Percentiles rank a stretch among this genome's conserved stretches.
These are phyloP conservation scores for Mikania micrantha DNA, from an alignment of 129 eudicot genomes.

Conservation along the genomic window DNA sequence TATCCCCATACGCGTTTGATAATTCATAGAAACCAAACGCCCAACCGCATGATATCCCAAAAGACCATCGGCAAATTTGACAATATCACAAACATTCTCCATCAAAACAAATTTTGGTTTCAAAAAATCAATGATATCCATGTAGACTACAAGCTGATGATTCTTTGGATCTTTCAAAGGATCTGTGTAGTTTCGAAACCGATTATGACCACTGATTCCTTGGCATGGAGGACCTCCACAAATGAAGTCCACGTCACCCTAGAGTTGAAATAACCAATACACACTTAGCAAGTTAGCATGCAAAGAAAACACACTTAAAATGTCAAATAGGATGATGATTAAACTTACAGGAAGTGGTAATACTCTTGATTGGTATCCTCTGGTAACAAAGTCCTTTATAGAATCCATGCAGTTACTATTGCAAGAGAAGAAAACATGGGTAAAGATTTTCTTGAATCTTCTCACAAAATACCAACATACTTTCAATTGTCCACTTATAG, in stretches of 20 bases:
- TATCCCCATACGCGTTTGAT: slow-evolving; percentile 66
- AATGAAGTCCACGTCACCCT: slow-evolving; percentile 71
- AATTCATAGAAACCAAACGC: slow-evolving; percentile 55
- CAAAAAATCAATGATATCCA: slow-evolving; percentile 55
- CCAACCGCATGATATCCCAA: slow-evolving; percentile 51
- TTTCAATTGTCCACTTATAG: not conserved
- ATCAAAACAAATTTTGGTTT: slow-evolving; percentile 58
- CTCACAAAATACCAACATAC: not conserved
- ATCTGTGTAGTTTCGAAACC: slow-evolving; percentile 34
- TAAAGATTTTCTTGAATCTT: not conserved
- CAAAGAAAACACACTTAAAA: not conserved
- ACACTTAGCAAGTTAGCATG: not conserved
- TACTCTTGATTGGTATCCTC: slow-evolving; percentile 39
- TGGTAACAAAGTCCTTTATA: slow-evolving; percentile 49
- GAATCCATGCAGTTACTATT: slow-evolving; percentile 45
- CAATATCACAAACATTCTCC: slow-evolving; percentile 74
- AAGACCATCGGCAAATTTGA: slow-evolving; percentile 47
- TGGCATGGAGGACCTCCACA: slow-evolving; percentile 96
- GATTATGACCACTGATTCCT: slow-evolving; percentile 74
- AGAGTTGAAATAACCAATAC: not conserved
- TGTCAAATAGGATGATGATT: not conserved
- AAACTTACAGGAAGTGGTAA: slow-evolving; percentile 70
- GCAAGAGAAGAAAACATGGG: not conserved
- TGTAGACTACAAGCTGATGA: slow-evolving; percentile 57
- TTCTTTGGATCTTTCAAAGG: slow-evolving; percentile 62